Conservation (phyloP, 2,329 filamentous ascomycete genomes). For the Penicillium brasilianum region DNA sequence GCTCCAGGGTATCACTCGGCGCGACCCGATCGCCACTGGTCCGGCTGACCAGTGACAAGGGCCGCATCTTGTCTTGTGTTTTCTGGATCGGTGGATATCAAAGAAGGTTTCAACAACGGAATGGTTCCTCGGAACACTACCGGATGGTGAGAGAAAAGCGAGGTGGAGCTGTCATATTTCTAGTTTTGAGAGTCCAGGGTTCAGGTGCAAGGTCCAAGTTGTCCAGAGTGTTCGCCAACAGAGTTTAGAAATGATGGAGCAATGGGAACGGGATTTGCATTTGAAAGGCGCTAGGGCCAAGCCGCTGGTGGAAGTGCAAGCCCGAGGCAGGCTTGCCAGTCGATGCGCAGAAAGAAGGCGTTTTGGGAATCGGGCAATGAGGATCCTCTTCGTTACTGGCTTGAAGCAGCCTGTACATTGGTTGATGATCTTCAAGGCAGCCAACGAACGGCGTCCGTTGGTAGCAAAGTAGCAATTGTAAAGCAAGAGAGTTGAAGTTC, state of each 20-base stretch:
- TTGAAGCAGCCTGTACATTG: neutral
- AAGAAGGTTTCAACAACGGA: slow-evolving; percentile 5
- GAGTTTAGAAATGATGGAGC: neutral
- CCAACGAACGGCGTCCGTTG: too few relatives aligned
- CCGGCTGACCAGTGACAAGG: slow-evolving; percentile 11
- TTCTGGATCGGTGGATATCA: neutral
- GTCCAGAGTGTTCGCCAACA: neutral
- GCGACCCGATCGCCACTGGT: slow-evolving; percentile 2
- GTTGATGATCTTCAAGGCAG: neutral
- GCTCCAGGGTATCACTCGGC: slow-evolving; percentile 24
- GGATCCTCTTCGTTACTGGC: neutral
- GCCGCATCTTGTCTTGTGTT: slow-evolving; percentile 15
- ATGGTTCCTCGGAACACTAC: slow-evolving; percentile 1
- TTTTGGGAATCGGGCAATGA: neutral
- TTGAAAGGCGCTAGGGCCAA: slow-evolving; percentile 1
- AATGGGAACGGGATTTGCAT: slow-evolving; percentile 5
- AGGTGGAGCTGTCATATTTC: slow-evolving; percentile 13
- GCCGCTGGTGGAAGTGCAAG: neutral
- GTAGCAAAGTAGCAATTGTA: too few relatives aligned
- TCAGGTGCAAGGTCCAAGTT: neutral
- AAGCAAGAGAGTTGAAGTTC: neutral
- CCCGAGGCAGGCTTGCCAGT: slow-evolving; percentile 2
- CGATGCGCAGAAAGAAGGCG: too few relatives aligned
- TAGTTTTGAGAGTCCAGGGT: neutral
- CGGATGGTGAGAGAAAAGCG: slow-evolving; percentile 3